Evolutionary conservation across 2,329 filamentous ascomycete genomes (phyloP), one percentile per base, ranked within the genome.

Genomic region (Eutypa lata): DNA sequence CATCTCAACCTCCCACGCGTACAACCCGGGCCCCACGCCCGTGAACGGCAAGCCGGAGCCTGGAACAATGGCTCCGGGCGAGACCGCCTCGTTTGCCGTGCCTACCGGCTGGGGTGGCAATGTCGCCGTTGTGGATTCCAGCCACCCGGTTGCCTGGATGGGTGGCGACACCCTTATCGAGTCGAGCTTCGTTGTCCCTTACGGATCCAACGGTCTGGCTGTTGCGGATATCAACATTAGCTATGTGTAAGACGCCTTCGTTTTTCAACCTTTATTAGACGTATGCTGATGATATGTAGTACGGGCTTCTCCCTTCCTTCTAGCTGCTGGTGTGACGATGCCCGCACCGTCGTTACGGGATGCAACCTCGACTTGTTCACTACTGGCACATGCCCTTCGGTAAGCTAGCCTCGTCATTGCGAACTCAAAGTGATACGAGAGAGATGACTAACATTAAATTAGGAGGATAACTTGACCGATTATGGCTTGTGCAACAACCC

Each of bases 281-380:
- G 13, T 14, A 38, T 7, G 13, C 42, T 45, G 42, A 45, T 19
- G 5, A 24, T n/a, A 14, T 16, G 3, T 21, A 55, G 55, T 24
- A 54, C 55, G 38, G 62, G 60, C 16, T 60, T 55, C 54, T 54
- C 53, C 5, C 45, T 59, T 3, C 47, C 58, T 18, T 55, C 62
- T 31, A 57, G 49, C 1, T 65, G 61, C 46, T 49, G 21, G 18
- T 63, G 59, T 46, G 40, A 47, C 6, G 48, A 45, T n/a, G 7
- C 6, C 3, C 42, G 47, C 13, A 37, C 24, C 4, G 49, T 51
- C 38, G 51, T 61, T 13, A 54, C 52, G 18, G 60, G 60, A n/a
- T 61, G 62, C 54, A 57, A 57, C 48, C 56, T 56, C 42, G 47
- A 58, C 47, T 54, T 63, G 5, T 59, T 50, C 50, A 26, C 33